These are phyloP conservation scores for Sphagnum contortum DNA, from an alignment of 225 moss, liverwort and hornwort genomes.

Conservation along the genomic window DNA sequence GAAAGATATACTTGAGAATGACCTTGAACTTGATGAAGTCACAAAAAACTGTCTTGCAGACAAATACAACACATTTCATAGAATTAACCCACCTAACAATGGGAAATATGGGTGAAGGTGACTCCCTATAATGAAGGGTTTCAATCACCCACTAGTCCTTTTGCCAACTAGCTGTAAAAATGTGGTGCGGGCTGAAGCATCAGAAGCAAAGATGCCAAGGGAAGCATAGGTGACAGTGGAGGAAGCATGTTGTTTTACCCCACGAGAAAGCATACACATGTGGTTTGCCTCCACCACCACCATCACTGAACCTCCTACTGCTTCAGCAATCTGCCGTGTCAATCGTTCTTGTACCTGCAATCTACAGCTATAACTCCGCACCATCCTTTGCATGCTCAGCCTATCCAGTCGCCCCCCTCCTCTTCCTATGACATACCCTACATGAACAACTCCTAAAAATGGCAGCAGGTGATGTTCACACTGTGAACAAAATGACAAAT, in stretches of 20 bases:
- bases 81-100: too few species aligned
- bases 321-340: constrained; percentile 83
- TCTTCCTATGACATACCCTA: constrained; percentile 40
- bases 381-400: constrained; percentile 55
- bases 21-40: too few species aligned
- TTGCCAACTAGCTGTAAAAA: constrained; percentile 42
- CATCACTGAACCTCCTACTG: constrained; percentile 60
- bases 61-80: too few species aligned
- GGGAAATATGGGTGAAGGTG: too few species aligned
- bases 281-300: constrained; percentile 93
- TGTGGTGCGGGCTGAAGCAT: constrained; percentile 24
- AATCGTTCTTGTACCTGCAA: constrained; percentile 94
- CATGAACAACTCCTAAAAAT: constrained; percentile 71
- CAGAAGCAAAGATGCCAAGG: constrained; percentile 35
- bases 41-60: too few species aligned
- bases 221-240: constrained; percentile 47
- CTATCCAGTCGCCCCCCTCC: constrained; percentile 41
- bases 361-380: constrained; percentile 73
- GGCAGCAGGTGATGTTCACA: constrained; percentile 97
- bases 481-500: constrained; percentile 69
- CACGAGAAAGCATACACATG: constrained; percentile 94
- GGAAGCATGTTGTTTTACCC: constrained; percentile 62
- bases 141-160: constrained; percentile 16
- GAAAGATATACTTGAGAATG: too few species aligned
- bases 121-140: neutral